Conservation (phyloP, 2,329 filamentous ascomycete genomes). For the Metarhizium humberi region DNA sequence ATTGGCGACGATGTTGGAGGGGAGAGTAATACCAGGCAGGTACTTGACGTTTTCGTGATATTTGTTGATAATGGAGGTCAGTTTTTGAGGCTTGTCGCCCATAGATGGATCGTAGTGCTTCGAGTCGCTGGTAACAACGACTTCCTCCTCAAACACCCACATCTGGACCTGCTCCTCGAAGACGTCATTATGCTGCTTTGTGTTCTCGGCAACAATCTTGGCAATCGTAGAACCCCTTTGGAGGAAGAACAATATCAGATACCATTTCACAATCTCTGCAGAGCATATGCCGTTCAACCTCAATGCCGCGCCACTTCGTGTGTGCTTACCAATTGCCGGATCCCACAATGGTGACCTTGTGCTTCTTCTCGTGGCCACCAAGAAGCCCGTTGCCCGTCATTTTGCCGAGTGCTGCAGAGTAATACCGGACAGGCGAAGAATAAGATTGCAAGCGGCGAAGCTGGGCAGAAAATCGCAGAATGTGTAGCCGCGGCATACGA, state of each 20-base stretch:
- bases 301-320: no score
- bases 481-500: constrained; percentile 5
- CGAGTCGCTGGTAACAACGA: constrained; percentile 62
- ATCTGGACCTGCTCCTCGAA: constrained; percentile 91
- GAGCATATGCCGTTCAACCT: background rate
- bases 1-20: constrained; percentile 75
- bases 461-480: background rate
- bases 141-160: constrained; percentile 97
- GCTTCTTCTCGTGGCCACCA: constrained; percentile 55
- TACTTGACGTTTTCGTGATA: constrained; percentile 98
- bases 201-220: constrained; percentile 94
- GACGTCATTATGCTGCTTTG: constrained; percentile 62
- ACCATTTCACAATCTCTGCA: background rate
- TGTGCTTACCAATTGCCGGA: constrained; percentile 82
- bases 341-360: constrained; percentile 89
- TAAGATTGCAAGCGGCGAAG: background rate
- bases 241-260: background rate
- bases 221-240: constrained; percentile 88
- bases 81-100: constrained; percentile 65
- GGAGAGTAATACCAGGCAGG: constrained; percentile 78
- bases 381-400: constrained; percentile 25
- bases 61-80: constrained; percentile 84
- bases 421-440: constrained; percentile 1
- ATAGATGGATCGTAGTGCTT: constrained; percentile 59
- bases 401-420: constrained; percentile 11